Percentiles rank a stretch among this genome's conserved stretches.
phyloP scores from a whole-genome alignment of 768 basidiomycete genomes.

The Cystofilobasidium bisporidii region DNA sequence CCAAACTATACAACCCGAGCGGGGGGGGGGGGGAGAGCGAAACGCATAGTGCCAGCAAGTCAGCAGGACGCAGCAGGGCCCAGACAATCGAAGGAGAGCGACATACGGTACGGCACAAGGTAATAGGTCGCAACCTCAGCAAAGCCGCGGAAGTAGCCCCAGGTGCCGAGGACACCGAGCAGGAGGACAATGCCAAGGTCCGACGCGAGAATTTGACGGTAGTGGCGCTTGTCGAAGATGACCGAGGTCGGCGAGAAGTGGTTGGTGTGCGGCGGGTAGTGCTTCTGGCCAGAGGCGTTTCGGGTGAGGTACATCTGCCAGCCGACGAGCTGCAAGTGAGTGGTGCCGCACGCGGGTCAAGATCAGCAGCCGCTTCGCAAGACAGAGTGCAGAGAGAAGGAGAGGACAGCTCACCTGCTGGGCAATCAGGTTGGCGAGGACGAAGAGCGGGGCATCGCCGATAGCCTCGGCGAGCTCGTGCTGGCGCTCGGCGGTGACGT shows the following conservation, averaged over 20 bases:
- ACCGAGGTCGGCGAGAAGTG: conserved; percentile 71
- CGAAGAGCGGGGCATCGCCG: conserved; percentile 74
- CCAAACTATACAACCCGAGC: not conserved
- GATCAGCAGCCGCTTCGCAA: too few relatives aligned
- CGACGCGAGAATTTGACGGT: conserved; percentile 64
- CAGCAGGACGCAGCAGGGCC: too few relatives aligned
- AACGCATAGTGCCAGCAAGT: too few relatives aligned
- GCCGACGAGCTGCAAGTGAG: conserved; percentile 45
- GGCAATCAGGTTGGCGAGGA: conserved; percentile 38
- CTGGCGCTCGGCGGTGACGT: conserved; percentile 37
- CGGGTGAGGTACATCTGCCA: conserved; percentile 52
- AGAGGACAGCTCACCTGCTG: conserved; percentile 31
- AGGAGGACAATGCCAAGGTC: conserved; percentile 71
- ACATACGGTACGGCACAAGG: conserved; percentile 65
- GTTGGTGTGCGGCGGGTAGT: conserved; percentile 68
- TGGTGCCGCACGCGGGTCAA: too few relatives aligned
- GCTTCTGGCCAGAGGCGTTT: conserved; percentile 76
- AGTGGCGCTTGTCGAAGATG: conserved; percentile 79
- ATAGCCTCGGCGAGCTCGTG: conserved; percentile 62
- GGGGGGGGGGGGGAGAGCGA: too few relatives aligned
- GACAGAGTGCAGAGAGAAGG: too few relatives aligned
- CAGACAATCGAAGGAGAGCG: too few relatives aligned
- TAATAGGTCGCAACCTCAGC: conserved; percentile 67
- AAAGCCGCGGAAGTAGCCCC: conserved; percentile 57
- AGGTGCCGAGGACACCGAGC: conserved; percentile 51